Base-by-base conservation (phyloP, 768 basidiomycete species). In the Calocera viscosa region DNA sequence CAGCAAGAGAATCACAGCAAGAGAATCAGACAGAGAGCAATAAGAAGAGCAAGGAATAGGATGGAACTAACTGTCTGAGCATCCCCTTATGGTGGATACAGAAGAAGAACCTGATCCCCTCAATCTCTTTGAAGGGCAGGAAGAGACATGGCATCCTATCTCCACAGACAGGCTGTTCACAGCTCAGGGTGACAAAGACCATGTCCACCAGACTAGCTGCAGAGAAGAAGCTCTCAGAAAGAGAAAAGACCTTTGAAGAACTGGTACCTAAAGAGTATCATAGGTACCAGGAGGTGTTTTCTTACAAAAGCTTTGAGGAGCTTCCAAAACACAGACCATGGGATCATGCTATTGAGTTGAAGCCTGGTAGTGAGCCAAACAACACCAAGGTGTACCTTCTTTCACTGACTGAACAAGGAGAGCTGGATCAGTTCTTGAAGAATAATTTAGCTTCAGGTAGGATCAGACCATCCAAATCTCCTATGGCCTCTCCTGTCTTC, bases 401-500 rank as follows among this genome's bases (percentile, higher is more conserved):
- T 1, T 69, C 72, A 0, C 70, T 67, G 1, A 53, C 34, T 1
- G 72, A 76, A 49, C 70, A 75, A 38, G 7, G 49, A 12, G 71
- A 69, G 16, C 35, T 74, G 0, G 64, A 73, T 22, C 30, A 16
- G 0, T 74, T 76, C 67, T 38, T 74, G 7, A 69, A 76, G 12
- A 73, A 76, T 30, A 71, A 73, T 11, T 65, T 72, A 0, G 24
- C 1, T 3, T 69, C 68, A 22, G 68, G 70, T 0, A 11, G 43
- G 1, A 75, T 76, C 3, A 17, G 64, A 0, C 71, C 70, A 11
- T 73, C 72, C 1, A 69, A 71, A 38, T 71, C 70, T 0, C 68
- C 65, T 16, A 67, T 72, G 64, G 69, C 73, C 3, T 63, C 67
- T 7, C 35, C 35, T 38, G 69, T 76, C 64, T 72, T 76, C 69